These are phyloP conservation scores for Magnaporthiopsis poae DNA, from an alignment of 2,329 filamentous ascomycete genomes.

Conservation along the genomic window DNA sequence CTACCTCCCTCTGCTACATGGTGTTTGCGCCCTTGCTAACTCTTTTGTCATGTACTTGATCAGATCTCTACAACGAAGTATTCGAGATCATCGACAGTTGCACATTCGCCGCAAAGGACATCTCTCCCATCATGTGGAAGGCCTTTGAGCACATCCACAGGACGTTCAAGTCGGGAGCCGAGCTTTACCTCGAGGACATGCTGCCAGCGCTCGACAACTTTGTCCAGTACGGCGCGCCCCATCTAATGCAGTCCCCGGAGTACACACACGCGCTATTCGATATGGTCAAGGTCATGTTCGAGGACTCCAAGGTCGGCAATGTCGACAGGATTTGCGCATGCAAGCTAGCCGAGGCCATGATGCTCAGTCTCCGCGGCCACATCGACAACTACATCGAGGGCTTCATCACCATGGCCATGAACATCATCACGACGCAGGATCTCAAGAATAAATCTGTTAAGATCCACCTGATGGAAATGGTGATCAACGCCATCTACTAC, in stretches of 20 bases:
- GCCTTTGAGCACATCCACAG: conserved; percentile 94
- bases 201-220: conserved; percentile 96
- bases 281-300: conserved; percentile 93
- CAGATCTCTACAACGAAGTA: conserved; percentile 90
- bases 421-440: conserved; percentile 62
- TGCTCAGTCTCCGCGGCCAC: conserved; percentile 83
- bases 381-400: conserved; percentile 81
- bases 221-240: conserved; percentile 78
- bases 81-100: conserved; percentile 99
- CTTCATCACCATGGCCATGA: conserved; percentile 85
- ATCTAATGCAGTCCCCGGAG: conserved; percentile 69
- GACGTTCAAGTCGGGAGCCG: conserved; percentile 92
- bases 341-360: conserved; percentile 92
- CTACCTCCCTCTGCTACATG: too few species aligned
- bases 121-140: conserved; percentile 96
- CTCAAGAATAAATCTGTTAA: conserved; percentile 85
- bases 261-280: conserved; percentile 83
- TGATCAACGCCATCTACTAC: conserved; percentile 97
- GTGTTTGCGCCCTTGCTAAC: too few species aligned
- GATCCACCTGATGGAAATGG: conserved; percentile 96
- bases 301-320: conserved; percentile 80
- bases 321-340: conserved; percentile 94
- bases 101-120: conserved; percentile 92
- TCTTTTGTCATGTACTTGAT: background rate
- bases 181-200: conserved; percentile 98